Conservation (phyloP, 192 early-diverging fungal genomes). For the Gaertneriomyces sp. region DNA sequence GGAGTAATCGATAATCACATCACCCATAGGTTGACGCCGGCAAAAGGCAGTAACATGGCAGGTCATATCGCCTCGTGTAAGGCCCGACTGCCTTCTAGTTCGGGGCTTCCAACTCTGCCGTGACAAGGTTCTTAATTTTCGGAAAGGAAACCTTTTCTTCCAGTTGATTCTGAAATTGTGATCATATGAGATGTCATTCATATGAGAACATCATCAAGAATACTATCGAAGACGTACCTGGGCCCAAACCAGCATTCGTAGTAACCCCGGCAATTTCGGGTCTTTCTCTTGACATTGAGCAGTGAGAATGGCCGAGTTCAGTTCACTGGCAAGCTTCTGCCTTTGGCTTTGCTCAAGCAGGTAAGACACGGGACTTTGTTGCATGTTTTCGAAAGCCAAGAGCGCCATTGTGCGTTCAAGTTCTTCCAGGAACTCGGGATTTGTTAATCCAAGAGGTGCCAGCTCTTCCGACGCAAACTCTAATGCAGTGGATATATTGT, state of each 20-base stretch:
- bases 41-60: too few relatives aligned
- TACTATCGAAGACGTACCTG: conserved; percentile 52
- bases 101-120: conserved; percentile 61
- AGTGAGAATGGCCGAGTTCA: conserved; percentile 88
- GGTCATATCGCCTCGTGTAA: too few relatives aligned
- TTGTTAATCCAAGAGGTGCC: conserved; percentile 74
- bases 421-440: conserved; percentile 92
- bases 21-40: too few relatives aligned
- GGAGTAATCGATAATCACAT: too few relatives aligned
- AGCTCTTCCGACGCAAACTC: conserved; percentile 97
- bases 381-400: conserved; percentile 80
- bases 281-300: conserved; percentile 90
- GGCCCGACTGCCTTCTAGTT: too few relatives aligned
- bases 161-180: conserved; percentile 57
- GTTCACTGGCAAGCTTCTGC: conserved; percentile 88
- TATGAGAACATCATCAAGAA: neutral
- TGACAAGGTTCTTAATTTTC: conserved; percentile 79
- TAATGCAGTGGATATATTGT: conserved; percentile 76
- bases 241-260: conserved; percentile 91
- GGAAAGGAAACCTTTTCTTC: conserved; percentile 83
- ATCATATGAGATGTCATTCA: neutral
- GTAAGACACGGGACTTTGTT: conserved; percentile 73
- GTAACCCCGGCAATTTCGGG: conserved; percentile 84
- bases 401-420: conserved; percentile 95
- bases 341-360: conserved; percentile 84